Conservation (phyloP, 2,329 filamentous ascomycete species). For the Hypomyces perniciosus region DNA sequence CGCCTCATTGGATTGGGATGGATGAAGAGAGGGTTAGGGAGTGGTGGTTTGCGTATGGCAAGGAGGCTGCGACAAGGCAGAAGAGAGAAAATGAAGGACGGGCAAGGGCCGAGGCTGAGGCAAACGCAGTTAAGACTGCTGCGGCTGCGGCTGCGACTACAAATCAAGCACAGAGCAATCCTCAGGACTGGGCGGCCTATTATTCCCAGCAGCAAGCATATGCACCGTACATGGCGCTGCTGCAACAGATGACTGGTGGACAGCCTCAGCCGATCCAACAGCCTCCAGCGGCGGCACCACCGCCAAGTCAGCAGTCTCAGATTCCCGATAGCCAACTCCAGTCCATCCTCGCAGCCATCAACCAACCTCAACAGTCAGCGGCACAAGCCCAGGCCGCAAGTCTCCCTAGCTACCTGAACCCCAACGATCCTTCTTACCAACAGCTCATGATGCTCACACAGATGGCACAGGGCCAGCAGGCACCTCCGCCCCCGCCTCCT, state of each 20-base stretch:
- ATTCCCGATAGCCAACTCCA: slow-evolving; percentile 36
- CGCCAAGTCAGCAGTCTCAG: slow-evolving; percentile 19
- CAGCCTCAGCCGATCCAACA: slow-evolving; percentile 23
- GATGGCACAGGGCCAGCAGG: slow-evolving; percentile 29
- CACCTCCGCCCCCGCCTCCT: slow-evolving; percentile 18
- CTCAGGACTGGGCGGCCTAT: slow-evolving; percentile 25
- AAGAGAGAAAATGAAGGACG: slow-evolving; percentile 34
- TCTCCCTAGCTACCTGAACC: slow-evolving; percentile 25
- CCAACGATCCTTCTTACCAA: slow-evolving; percentile 36
- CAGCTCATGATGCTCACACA: slow-evolving; percentile 35
- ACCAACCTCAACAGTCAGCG: slow-evolving; percentile 27
- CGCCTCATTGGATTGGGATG: slow-evolving; percentile 46
- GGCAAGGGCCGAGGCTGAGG: slow-evolving; percentile 28
- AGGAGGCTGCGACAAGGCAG: slow-evolving; percentile 32
- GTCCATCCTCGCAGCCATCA: slow-evolving; percentile 39
- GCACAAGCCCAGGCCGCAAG: slow-evolving; percentile 17
- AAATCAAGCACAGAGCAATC: slow-evolving; percentile 8
- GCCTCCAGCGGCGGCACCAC: slow-evolving; percentile 10
- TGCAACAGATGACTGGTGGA: slow-evolving; percentile 35
- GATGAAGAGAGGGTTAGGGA: slow-evolving; percentile 42
- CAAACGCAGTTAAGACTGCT: slow-evolving; percentile 23
- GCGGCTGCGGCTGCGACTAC: slow-evolving; percentile 14
- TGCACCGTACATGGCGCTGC: slow-evolving; percentile 36
- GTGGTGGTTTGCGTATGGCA: slow-evolving; percentile 47
- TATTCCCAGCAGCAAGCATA: slow-evolving; percentile 26